These are phyloP conservation scores for Aspergillus bombycis DNA, from an alignment of 2,329 filamentous ascomycete genomes.

Conservation along the genomic window DNA sequence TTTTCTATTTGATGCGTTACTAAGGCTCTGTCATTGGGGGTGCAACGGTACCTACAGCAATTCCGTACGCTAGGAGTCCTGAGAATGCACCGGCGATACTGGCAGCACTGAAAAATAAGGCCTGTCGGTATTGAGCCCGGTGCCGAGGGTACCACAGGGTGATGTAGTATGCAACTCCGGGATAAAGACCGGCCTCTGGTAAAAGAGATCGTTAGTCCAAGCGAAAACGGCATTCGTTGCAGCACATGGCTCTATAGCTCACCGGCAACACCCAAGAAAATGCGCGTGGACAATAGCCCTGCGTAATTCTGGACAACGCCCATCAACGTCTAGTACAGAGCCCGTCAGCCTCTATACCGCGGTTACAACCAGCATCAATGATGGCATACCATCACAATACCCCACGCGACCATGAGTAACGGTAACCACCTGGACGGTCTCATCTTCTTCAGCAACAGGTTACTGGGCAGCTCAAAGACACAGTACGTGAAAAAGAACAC, in stretches of 20 bases:
- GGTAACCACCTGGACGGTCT: slow-evolving; percentile 35
- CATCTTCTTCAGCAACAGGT: slow-evolving; percentile 30
- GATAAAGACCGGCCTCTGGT: slow-evolving; percentile 47
- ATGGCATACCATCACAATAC: slow-evolving; percentile 45
- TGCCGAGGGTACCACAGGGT: slow-evolving; percentile 51
- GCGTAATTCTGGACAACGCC: slow-evolving; percentile 51
- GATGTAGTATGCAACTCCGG: slow-evolving; percentile 49
- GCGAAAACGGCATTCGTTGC: neutral
- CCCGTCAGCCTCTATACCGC: neutral
- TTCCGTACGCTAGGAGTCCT: slow-evolving; percentile 55
- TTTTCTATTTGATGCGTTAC: slow-evolving; percentile 36
- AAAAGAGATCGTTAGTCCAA: neutral
- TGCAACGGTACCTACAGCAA: slow-evolving; percentile 41
- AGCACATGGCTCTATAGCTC: neutral
- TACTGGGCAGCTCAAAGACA: slow-evolving; percentile 28
- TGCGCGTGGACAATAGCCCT: slow-evolving; percentile 51
- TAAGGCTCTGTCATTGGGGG: slow-evolving; percentile 25
- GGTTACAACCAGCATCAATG: neutral
- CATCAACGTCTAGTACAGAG: slow-evolving; percentile 45
- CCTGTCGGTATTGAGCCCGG: slow-evolving; percentile 48
- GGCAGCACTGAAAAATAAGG: slow-evolving; percentile 52
- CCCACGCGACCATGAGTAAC: slow-evolving; percentile 45
- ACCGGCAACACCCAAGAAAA: slow-evolving; percentile 48
- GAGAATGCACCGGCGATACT: slow-evolving; percentile 57
- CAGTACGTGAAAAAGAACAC: slow-evolving; percentile 34